phyloP scores from a whole-genome alignment of 2,329 filamentous ascomycete genomes.

The Mariannaea elegans region DNA sequence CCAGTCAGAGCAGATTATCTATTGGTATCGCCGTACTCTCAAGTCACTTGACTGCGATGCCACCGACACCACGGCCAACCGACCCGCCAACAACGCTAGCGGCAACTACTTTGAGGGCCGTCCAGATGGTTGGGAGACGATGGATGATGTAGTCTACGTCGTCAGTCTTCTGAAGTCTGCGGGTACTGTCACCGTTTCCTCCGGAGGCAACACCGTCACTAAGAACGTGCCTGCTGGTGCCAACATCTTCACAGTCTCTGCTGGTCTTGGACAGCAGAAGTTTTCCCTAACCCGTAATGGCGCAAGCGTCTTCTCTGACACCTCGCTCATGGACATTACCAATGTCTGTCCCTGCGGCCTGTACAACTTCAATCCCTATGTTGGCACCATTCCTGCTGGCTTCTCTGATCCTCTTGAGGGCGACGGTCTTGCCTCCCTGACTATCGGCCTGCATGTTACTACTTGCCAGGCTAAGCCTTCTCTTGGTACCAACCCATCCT shows the following conservation, averaged over 20 bases:
- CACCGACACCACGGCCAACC: slow-evolving; percentile 58
- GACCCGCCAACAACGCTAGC: slow-evolving; percentile 52
- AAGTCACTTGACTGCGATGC: slow-evolving; percentile 57
- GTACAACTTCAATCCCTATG: slow-evolving; percentile 67
- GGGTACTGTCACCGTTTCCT: slow-evolving; percentile 55
- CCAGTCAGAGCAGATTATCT: slow-evolving; percentile 58
- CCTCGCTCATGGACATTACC: slow-evolving; percentile 59
- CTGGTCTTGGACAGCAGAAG: slow-evolving; percentile 51
- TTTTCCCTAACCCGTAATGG: slow-evolving; percentile 56
- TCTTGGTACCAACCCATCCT: slow-evolving; percentile 39
- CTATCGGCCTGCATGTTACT: slow-evolving; percentile 41
- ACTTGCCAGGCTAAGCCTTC: slow-evolving; percentile 45
- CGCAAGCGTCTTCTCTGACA: slow-evolving; percentile 53
- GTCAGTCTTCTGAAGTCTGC: slow-evolving; percentile 58
- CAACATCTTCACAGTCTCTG: slow-evolving; percentile 51
- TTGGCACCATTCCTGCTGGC: slow-evolving; percentile 57
- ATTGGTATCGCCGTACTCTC: slow-evolving; percentile 64
- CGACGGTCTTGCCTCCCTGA: slow-evolving; percentile 40
- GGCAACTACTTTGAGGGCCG: slow-evolving; percentile 63
- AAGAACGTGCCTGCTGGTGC: slow-evolving; percentile 43
- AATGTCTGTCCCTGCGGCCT: slow-evolving; percentile 60
- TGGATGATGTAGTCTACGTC: slow-evolving; percentile 61
- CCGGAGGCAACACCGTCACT: slow-evolving; percentile 52
- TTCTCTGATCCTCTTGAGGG: slow-evolving; percentile 37
- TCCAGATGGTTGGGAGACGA: slow-evolving; percentile 58